Base-by-base conservation (phyloP, 495 filamentous ascomycete species). In the Neurospora sp. region DNA sequence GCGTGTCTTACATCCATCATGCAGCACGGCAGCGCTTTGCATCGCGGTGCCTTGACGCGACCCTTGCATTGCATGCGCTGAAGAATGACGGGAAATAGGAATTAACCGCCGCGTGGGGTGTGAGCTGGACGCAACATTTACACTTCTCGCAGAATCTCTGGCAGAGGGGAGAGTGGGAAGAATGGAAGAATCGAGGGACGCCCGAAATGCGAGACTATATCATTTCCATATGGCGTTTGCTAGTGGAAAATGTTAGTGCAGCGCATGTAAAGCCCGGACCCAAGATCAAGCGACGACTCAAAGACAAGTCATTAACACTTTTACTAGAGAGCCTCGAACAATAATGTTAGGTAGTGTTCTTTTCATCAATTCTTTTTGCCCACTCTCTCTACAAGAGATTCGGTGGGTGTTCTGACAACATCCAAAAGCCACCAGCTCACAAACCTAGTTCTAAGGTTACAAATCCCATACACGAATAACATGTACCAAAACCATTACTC, bases 311-410 rank as follows among this genome's bases (percentile, higher is more conserved):
- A 4, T 48, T 31, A 27, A 59, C 53, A 35, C 0, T 35, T 31
- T 3, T 4, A 35, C 27, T 7, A 3, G 0, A 8, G 14, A 31
- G 2, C 3, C 12, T 3, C 27, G 0, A 0, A 3, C 7, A 27
- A 53, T 1, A 14, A 12, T 61, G 53, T 35, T 61, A 61, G n/a
- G n/a, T n/a, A n/a, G 22, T 8, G 0, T 37, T 7, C 53, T 9
- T 3, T 35, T 14, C 2, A 12, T 61, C 1, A 0, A 18, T 27
- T 27, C 22, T 27, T 27, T 1, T n/a, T n/a, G n/a, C n/a, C n/a
- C n/a, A n/a, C n/a, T n/a, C n/a, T n/a, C 22, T 22, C 22, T 22
- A 22, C n/a, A n/a, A n/a, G n/a, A n/a, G n/a, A n/a, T n/a, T n/a
- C n/a, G n/a, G n/a, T n/a, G n/a, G n/a, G 22, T 22, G 27, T 27